Evolutionary conservation across 495 filamentous ascomycete species (phyloP).

Genomic region (Podospora sp.): DNA sequence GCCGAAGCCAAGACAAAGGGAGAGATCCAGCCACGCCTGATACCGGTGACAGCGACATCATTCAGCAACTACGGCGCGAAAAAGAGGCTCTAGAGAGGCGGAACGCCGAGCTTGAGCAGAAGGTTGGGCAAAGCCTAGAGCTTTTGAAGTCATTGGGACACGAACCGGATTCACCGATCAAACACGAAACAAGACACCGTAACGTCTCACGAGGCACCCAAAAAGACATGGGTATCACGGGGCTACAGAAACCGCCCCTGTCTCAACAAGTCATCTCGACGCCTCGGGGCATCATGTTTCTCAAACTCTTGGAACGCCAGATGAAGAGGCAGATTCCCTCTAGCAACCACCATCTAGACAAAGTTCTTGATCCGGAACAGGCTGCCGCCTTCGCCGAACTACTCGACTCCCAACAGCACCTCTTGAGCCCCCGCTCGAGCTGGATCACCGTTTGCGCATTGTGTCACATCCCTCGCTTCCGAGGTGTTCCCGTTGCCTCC

Average conservation of each 20-base stretch:
- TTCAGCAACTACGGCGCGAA: background rate
- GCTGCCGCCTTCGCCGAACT: background rate
- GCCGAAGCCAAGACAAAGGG: background rate
- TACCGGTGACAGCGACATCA: background rate
- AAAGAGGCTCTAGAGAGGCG: background rate
- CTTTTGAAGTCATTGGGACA: background rate
- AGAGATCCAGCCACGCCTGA: background rate
- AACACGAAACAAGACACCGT: background rate
- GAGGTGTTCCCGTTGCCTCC: background rate
- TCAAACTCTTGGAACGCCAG: constrained; percentile 1
- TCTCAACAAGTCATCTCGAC: background rate
- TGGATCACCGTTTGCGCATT: constrained; percentile 9
- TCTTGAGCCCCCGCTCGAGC: background rate
- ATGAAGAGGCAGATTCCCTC: background rate
- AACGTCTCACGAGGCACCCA: background rate
- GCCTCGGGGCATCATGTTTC: background rate
- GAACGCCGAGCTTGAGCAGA: background rate
- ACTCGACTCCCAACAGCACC: background rate
- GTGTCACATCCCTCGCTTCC: constrained; percentile 1
- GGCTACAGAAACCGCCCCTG: background rate
- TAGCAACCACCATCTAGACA: background rate
- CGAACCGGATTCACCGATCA: background rate
- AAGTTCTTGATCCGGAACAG: constrained; percentile 1
- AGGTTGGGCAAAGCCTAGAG: background rate
- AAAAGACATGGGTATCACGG: background rate